Evolutionary conservation across 352 stramenopile species (phyloP).

Genomic region (Pythium myriotylum): DNA sequence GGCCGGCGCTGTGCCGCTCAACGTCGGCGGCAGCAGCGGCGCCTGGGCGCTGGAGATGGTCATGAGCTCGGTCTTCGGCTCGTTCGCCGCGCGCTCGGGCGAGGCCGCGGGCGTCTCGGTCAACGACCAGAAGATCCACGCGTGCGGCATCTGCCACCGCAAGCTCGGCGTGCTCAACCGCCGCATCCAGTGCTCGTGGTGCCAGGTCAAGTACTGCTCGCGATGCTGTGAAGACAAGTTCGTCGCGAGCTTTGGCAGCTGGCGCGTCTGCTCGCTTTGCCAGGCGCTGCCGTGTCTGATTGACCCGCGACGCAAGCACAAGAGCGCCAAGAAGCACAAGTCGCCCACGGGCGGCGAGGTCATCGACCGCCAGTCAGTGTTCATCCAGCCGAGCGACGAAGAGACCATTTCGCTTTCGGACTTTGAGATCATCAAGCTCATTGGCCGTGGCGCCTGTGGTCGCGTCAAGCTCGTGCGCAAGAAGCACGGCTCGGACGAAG

Average conservation of each 20-base stretch:
- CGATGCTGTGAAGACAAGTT: conserved; percentile 87
- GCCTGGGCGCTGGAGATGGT: conserved; percentile 83
- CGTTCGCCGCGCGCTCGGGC: conserved; percentile 69
- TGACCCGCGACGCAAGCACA: conserved; percentile 75
- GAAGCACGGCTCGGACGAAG: conserved; percentile 82
- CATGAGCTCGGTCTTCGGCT: conserved; percentile 84
- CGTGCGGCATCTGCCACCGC: conserved; percentile 82
- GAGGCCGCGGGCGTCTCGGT: conserved; percentile 72
- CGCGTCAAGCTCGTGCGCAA: conserved; percentile 88
- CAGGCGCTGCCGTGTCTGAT: conserved; percentile 82
- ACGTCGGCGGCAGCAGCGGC: conserved; percentile 69
- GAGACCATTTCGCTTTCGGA: conserved; percentile 77
- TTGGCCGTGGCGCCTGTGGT: conserved; percentile 92
- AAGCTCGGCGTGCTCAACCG: conserved; percentile 81
- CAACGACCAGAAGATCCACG: conserved; percentile 71
- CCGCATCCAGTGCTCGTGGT: conserved; percentile 81
- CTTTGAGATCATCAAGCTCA: conserved; percentile 98
- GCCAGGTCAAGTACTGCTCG: conserved; percentile 86
- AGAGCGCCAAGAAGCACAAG: conserved; percentile 62
- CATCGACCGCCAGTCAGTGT: conserved; percentile 68
- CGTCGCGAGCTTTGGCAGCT: conserved; percentile 72
- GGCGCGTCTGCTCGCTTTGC: conserved; percentile 80
- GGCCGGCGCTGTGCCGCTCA: conserved; percentile 67
- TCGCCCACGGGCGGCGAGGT: conserved; percentile 43
- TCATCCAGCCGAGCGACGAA: conserved; percentile 67